Evolutionary conservation across 1,284 basidiomycete genomes (phyloP), one percentile per base, ranked within the genome.

Genomic region (Malassezia cuniculi): DNA sequence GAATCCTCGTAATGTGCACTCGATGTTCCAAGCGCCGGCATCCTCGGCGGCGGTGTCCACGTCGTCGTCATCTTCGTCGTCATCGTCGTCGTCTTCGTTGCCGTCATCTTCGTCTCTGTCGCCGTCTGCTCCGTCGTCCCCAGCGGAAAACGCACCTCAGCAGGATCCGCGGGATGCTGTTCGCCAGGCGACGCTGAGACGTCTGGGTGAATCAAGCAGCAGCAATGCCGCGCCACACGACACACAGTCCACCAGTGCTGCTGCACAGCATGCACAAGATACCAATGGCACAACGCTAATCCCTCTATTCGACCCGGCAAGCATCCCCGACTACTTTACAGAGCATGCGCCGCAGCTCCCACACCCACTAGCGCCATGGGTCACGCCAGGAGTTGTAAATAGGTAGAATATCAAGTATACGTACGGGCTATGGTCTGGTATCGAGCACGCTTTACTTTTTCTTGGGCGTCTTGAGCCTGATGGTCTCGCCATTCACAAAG

Each of bases 381-480:
- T 29, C 31, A n/a, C n/a, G n/a, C n/a, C n/a, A n/a, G n/a, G n/a
- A n/a, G n/a, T n/a, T n/a, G n/a, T n/a, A n/a, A n/a, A n/a, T n/a
- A 19, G 3, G 31, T 16, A 15, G 14, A 33, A 17, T 17, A 15
- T 15, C 33, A 44, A 20, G 36, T 24, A 6, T 34, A 38, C 19
- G 27, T 33, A 18, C 35, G 27, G 6, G 27, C 25, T 17, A 27
- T 15, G 31, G 31, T 33, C 22, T 33, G 31, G 6, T 33, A 31
- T 5, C n/a, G 18, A 21, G 14, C 18, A 16, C 19, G 11, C 22
- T 10, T 71, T 83, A 94, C 74, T 94, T 93, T 76, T 93, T 94
- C 75, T 89, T 90, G 46, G 87, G 79, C 48, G 79, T 78, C 72
- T 85, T 90, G 50, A 93, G 78, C 64, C 80, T 77, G 57, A 93